Evolutionary conservation across 305 asterid genomes (phyloP), one percentile per base, ranked within the genome.

Genomic region (Withania somnifera): DNA sequence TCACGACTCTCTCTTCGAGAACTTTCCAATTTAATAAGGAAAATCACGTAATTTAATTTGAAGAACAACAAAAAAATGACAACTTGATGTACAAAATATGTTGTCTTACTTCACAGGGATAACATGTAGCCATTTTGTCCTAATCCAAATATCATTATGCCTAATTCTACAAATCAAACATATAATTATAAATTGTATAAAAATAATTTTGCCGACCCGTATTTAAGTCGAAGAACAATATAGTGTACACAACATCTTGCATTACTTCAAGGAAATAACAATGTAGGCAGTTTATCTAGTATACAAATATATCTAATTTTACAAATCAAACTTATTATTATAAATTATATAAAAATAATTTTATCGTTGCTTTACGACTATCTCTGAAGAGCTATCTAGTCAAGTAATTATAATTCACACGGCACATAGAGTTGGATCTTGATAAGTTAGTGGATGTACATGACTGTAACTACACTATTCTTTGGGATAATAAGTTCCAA

Each of bases 401-500:
- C 73, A 7, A 32, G 47, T 64, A 64, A 32, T 64, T 64, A 8
- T 64, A 30, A 3, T 64, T 64, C 73, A 32, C 24, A 0, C 24
- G 3, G 2, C 26, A n/a, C n/a, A n/a, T n/a, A 61, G 22, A 30
- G 24, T 14, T 30, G 71, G 22, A 63, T 61, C 69, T 13, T 28
- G 11, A 14, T 26, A 61, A 61, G 42, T 61, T 26, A 28, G 40
- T 61, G 40, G 40, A 20, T 61, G 22, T n/a, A 32, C 8, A 63
- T 63, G 73, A 63, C 45, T 17, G 20, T 61, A 61, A 28, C n/a
- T 61, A 61, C 40, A 61, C 40, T 61, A 60, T 26, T 60, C 38
- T 61, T 28, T 28, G 11, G 28, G 11, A 26, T 60, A 26, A 28
- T 26, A 24, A 19, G 20, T 60, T 26, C 68, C n/a, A n/a, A n/a